Evolutionary conservation across 2,329 filamentous ascomycete genomes (phyloP), one percentile per base, ranked within the genome.

Genomic region (Fusarium guadeloupense): DNA sequence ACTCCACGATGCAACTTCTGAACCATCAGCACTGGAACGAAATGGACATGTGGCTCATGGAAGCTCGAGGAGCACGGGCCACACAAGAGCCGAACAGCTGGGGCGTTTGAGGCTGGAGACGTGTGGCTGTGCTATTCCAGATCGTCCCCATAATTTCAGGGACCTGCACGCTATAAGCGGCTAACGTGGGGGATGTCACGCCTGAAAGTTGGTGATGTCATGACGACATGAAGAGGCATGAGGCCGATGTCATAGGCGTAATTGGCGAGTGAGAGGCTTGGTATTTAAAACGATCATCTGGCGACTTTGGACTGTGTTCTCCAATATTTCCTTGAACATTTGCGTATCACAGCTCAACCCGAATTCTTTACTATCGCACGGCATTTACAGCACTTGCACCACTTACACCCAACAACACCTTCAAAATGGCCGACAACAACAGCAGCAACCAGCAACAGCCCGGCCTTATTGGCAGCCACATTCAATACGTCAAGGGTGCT

Each of bases 401-500:
- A 40, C 21, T 17, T 34, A 34, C 31, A 34, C 30, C 30, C 10
- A 13, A 10, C 23, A 34, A 54, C 16, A 52, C 10, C 48, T 23
- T 38, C 67, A 72, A 45, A 45, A 72, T 72, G 59, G 62, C 72
- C 23, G 71, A 71, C 55, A 70, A 68, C 67, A 74, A 64, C 58
- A 62, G 49, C 57, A 51, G 38, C 51, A 45, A 59, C 37, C 57
- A 55, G 37, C 64, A 65, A 14, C 60, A 67, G 57, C 84, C 87
- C 17, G 82, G 86, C 38, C 85, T 91, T 62, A 70, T 90, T 37
- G 79, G 81, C 54, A 81, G 83, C 35, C 89, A 91, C 71, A 86
- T 81, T 26, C 85, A 90, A 69, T 91, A 89, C 69, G 81, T 85
- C 69, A 91, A 90, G 69, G 89, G 88, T 46, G 85, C 85, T 7